These are phyloP conservation scores for Penicillium paradoxum DNA, from an alignment of 495 filamentous ascomycete genomes.

Conservation along the genomic window DNA sequence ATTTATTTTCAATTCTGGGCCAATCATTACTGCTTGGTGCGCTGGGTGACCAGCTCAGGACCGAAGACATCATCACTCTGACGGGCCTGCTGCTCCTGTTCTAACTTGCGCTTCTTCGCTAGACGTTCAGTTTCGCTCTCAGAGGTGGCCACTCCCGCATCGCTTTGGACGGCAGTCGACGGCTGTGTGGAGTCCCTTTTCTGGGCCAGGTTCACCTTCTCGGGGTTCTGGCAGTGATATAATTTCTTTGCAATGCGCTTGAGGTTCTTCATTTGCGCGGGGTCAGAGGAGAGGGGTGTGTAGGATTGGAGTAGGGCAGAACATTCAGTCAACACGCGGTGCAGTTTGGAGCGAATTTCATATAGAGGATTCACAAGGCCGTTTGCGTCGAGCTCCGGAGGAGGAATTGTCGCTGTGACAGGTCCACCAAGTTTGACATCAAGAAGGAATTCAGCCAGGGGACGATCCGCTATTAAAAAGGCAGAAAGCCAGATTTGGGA, in stretches of 20 bases:
- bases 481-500: slow-evolving; percentile 88
- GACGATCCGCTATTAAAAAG: slow-evolving; percentile 66
- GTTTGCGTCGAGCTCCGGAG: slow-evolving; percentile 4
- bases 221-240: slow-evolving; percentile 71
- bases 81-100: slow-evolving; percentile 21
- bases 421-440: slow-evolving; percentile 57
- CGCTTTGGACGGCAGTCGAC: slow-evolving; percentile 13
- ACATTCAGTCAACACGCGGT: slow-evolving; percentile 40
- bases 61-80: slow-evolving; percentile 37
- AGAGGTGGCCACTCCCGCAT: slow-evolving; percentile 23
- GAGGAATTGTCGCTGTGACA: slow-evolving; percentile 10
- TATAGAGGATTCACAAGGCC: slow-evolving; percentile 21
- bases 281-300: slow-evolving; percentile 38
- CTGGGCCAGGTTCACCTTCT: slow-evolving; percentile 44
- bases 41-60: slow-evolving; percentile 34
- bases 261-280: slow-evolving; percentile 48
- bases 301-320: slow-evolving; percentile 34
- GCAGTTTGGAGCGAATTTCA: slow-evolving; percentile 39
- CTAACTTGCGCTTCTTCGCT: slow-evolving; percentile 44
- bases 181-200: slow-evolving; percentile 37
- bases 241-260: slow-evolving; percentile 66
- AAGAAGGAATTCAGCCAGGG: slow-evolving; percentile 67
- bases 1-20: not conserved
- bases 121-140: slow-evolving; percentile 41
- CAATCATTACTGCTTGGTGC: slow-evolving; percentile 26